Evolutionary conservation across 2,329 filamentous ascomycete species (phyloP).

Genomic region (Basipetospora chlamydospora): DNA sequence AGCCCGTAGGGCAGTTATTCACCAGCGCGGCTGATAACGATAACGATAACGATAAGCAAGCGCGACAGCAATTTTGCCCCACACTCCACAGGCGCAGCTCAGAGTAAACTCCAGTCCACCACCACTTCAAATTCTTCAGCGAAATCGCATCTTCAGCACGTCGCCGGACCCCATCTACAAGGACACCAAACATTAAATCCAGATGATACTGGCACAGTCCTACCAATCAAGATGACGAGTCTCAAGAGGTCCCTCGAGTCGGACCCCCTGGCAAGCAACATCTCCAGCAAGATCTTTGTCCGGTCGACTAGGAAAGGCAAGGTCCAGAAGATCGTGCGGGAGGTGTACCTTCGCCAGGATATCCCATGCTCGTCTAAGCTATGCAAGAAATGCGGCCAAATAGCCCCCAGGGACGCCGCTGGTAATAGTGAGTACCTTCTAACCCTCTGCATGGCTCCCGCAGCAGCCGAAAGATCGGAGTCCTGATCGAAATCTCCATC

Average conservation of each 20-base stretch:
- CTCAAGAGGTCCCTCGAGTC: constrained; percentile 42
- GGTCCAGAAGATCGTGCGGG: constrained; percentile 95
- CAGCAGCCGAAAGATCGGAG: too few species aligned
- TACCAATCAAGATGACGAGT: constrained; percentile 41
- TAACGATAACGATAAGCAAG: constrained; percentile 19
- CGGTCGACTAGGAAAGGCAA: constrained; percentile 90
- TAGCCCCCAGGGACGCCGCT: constrained; percentile 64
- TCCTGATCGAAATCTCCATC: too few species aligned
- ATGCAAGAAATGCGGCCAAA: constrained; percentile 60
- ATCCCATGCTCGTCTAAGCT: constrained; percentile 93
- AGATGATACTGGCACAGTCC: background rate
- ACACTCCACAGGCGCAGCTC: constrained; percentile 7
- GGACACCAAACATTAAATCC: background rate
- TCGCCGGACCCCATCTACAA: constrained; percentile 1
- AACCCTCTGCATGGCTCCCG: too few species aligned
- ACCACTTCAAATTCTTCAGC: constrained; percentile 7
- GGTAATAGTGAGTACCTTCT: constrained; percentile 46
- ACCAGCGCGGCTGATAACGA: constrained; percentile 4
- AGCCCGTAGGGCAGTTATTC: too few species aligned
- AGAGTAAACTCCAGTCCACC: too few species aligned
- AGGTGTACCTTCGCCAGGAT: constrained; percentile 89
- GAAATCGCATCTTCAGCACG: constrained; percentile 8
- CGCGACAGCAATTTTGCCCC: too few species aligned
- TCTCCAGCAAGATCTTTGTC: constrained; percentile 92
- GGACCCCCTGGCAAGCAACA: constrained; percentile 49